Evolutionary conservation across 306 rosid genomes (phyloP).

Genomic region (Begonia peltatifolia): DNA sequence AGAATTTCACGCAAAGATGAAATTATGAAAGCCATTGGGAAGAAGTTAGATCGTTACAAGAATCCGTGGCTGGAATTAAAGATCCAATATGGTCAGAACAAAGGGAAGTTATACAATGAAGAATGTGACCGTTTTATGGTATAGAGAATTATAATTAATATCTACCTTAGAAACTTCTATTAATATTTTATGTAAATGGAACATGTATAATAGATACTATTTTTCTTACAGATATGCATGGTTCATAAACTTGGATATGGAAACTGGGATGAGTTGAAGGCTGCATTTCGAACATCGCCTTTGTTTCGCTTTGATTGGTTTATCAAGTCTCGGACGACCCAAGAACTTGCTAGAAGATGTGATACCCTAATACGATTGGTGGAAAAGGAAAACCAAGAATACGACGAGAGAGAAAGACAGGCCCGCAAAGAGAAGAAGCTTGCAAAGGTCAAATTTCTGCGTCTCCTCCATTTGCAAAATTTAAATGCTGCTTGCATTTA

Average conservation of each 20-base stretch:
- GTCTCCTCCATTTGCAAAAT: not conserved
- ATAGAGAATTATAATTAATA: conserved; percentile 1
- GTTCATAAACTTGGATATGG: conserved; percentile 98
- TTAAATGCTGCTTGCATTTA: not conserved
- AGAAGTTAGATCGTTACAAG: conserved; percentile 94
- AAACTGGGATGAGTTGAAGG: conserved; percentile 98
- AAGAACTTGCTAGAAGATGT: conserved; percentile 96
- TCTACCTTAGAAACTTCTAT: not conserved
- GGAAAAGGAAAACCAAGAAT: conserved; percentile 98
- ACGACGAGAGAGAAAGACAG: conserved; percentile 93
- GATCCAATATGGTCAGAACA: conserved; percentile 95
- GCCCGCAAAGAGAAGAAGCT: conserved; percentile 99
- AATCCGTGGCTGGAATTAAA: conserved; percentile 98
- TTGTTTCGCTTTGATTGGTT: conserved; percentile 99
- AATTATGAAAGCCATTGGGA: conserved; percentile 97
- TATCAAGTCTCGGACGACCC: conserved; percentile 96
- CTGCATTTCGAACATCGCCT: conserved; percentile 92
- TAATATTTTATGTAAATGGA: not conserved
- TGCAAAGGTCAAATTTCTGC: conserved; percentile 53
- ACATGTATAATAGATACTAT: conserved; percentile 2
- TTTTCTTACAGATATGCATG: conserved; percentile 68
- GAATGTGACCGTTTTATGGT: conserved; percentile 99
- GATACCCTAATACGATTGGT: conserved; percentile 88
- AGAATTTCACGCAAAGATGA: conserved; percentile 95
- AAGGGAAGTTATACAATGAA: conserved; percentile 92